These are phyloP conservation scores for Pisolithus marmoratus DNA, from an alignment of 768 basidiomycete species.

Conservation along the genomic window DNA sequence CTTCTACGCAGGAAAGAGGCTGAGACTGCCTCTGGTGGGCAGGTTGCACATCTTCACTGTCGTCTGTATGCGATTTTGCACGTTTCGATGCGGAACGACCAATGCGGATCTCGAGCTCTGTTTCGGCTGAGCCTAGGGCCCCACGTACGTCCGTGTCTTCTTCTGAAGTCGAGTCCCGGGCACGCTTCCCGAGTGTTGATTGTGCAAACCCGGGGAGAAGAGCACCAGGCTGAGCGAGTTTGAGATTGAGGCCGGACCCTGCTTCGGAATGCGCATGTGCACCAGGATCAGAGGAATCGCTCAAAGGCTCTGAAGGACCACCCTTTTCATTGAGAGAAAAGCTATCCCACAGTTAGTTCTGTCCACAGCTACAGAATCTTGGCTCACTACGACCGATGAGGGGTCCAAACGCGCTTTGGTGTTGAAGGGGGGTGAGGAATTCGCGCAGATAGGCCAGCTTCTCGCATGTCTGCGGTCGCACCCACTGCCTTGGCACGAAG, in stretches of 20 bases:
- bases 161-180: slow-evolving; percentile 46
- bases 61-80: slow-evolving; percentile 31
- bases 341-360: slow-evolving; percentile 15
- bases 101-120: slow-evolving; percentile 33
- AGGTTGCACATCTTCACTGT: slow-evolving; percentile 11
- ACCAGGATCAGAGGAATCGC: slow-evolving; percentile 17
- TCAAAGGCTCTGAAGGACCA: slow-evolving; percentile 15
- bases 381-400: slow-evolving; percentile 21
- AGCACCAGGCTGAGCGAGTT: slow-evolving; percentile 9
- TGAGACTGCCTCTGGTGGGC: slow-evolving; percentile 14
- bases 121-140: slow-evolving; percentile 32
- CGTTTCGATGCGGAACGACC: slow-evolving; percentile 51
- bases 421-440: slow-evolving; percentile 28
- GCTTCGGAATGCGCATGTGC: slow-evolving; percentile 4
- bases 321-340: slow-evolving; percentile 14
- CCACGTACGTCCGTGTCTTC: slow-evolving; percentile 38
- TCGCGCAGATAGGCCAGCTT: slow-evolving; percentile 13
- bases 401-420: slow-evolving; percentile 29
- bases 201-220: slow-evolving; percentile 36
- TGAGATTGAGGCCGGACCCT: slow-evolving; percentile 4
- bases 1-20: slow-evolving; percentile 29
- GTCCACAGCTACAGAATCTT: neutral
- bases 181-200: slow-evolving; percentile 60
- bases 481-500: slow-evolving; percentile 19
- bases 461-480: slow-evolving; percentile 5